Conservation (phyloP, 306 rosid genomes). For the Quercus dentata region DNA sequence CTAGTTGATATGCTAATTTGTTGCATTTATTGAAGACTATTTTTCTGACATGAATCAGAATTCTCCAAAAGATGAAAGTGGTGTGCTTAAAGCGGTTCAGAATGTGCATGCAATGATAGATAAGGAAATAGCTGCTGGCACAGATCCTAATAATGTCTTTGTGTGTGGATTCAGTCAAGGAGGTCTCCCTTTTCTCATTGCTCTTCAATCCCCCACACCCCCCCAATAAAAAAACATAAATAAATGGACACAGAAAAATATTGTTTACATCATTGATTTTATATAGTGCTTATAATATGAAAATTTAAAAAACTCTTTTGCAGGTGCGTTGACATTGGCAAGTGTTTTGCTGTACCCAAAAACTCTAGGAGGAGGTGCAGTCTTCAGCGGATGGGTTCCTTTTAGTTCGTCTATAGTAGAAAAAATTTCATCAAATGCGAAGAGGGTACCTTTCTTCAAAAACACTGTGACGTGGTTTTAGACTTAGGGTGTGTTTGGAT, state of each 20-base stretch:
- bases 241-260: too few species aligned
- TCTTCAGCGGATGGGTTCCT: slow-evolving; percentile 94
- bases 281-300: slow-evolving; percentile 1
- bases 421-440: slow-evolving; percentile 59
- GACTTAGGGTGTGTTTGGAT: too few species aligned
- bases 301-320: slow-evolving; percentile 7
- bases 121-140: slow-evolving; percentile 79
- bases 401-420: slow-evolving; percentile 56
- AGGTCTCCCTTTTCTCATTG: slow-evolving; percentile 42
- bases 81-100: slow-evolving; percentile 73
- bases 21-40: slow-evolving; percentile 3
- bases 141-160: slow-evolving; percentile 69
- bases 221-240: too few species aligned
- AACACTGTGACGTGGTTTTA: not conserved
- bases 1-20: slow-evolving; percentile 7
- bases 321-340: slow-evolving; percentile 92
- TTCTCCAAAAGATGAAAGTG: slow-evolving; percentile 65
- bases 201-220: not conserved
- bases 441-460: slow-evolving; percentile 48
- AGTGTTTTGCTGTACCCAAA: slow-evolving; percentile 85
- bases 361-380: slow-evolving; percentile 89
- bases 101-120: slow-evolving; percentile 80
- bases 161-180: slow-evolving; percentile 97
- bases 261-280: not conserved
- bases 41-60: slow-evolving; percentile 40